phyloP scores from a whole-genome alignment of 306 rosid genomes.

The Abrus precatorius region DNA sequence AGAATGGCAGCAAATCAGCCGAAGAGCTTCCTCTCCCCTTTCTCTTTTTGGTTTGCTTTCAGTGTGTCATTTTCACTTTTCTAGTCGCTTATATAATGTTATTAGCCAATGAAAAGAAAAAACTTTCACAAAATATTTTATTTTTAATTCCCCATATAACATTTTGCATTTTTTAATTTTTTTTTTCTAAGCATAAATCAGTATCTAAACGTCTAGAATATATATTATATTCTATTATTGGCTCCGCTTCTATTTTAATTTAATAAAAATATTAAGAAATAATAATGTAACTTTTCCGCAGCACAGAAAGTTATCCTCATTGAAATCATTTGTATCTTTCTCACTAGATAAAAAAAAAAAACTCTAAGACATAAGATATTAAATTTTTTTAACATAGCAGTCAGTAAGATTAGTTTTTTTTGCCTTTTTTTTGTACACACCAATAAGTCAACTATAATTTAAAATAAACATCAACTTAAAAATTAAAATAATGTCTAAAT shows the following conservation, averaged over 20 bases:
- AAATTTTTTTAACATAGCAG: no score
- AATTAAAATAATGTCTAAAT: neutral
- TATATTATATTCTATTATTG: neutral
- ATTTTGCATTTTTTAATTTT: neutral
- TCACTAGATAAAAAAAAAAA: neutral
- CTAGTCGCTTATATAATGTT: neutral
- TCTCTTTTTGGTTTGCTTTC: slow-evolving; percentile 12
- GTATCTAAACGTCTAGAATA: no score
- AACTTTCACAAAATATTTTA: neutral
- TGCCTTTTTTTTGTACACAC: neutral
- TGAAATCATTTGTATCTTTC: neutral
- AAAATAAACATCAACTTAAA: neutral
- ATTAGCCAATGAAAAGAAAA: no score
- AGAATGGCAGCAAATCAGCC: neutral
- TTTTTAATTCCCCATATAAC: neutral
- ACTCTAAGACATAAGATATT: neutral
- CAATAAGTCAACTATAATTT: neutral
- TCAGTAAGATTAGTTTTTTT: no score
- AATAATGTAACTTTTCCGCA: neutral
- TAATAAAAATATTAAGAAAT: no score
- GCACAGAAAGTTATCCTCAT: neutral
- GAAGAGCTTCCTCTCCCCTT: neutral
- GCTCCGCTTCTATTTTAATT: neutral
- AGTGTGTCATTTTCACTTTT: slow-evolving; percentile 6
- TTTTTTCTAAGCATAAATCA: neutral